Base-by-base conservation (phyloP, 768 basidiomycete species). In the Hysterangium stoloniferum region DNA sequence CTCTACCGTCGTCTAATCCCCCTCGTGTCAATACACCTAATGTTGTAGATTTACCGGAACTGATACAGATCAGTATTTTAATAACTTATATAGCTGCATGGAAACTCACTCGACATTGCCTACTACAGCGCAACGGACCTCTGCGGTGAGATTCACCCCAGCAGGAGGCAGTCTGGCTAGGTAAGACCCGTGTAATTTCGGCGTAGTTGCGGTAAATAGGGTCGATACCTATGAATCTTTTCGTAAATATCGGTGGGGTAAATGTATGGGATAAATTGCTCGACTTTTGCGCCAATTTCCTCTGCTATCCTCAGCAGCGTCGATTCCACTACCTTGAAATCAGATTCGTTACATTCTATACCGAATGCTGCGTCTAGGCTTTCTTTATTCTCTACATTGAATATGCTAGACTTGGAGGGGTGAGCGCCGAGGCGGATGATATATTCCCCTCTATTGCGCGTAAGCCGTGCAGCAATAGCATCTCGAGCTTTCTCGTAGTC, bases 1-100 rank as follows among this genome's bases (percentile, higher is more conserved):
- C 86, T 64, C 85, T 71, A 24, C 88, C 87, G 59, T 92, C 89
- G 58, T 92, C 89, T 46, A 90, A 68, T 17, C 76, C 75, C 45
- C 86, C 95, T 64, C 93, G 75, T n/a, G 95, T 98, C 9, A 99
- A 70, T 6, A 98, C 96, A 42, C 94, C 94, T 15, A 96, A 71
- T 9, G 90, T 95, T 15, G 94, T 95, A 2, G 87, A 91, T 65
- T 98, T 98, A 0, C 95, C 95, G 48, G 88, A 86, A 58, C 73
- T 72, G 9, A 72, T 70, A 54, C 48, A 54, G n/a, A 4, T 7
- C 9, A 15, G 27, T 6, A n/a, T 29, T 1, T 27, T n/a, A 8
- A 7, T 17, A 22, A 7, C 25, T 5, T 1, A 35, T 27, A 29
- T 5, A 13, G 24, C n/a, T 12, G 2, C 12, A 45, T 7, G 15